Percentiles rank a stretch among this genome's conserved stretches.
Evolutionary conservation across 139 green algal genomes (phyloP).

Genomic region (Diplosphaera chodatii): DNA sequence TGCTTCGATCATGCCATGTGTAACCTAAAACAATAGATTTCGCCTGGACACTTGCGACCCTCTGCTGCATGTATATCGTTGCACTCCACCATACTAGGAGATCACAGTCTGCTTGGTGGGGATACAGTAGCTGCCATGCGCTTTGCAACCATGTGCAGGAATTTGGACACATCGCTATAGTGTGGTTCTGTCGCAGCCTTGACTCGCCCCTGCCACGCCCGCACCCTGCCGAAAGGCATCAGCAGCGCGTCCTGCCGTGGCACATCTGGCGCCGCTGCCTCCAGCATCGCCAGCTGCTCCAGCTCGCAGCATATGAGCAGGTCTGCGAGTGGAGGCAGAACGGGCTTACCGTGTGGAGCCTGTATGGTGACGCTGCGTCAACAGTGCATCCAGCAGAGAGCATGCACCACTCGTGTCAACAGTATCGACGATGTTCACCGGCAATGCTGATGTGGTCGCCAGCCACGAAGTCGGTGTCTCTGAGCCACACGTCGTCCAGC

Average conservation of each 20-base stretch:
- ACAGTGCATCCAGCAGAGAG: too few species aligned
- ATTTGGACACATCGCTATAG: background rate
- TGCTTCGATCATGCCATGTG: too few species aligned
- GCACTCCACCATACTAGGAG: too few species aligned
- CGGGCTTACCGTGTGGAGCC: too few species aligned
- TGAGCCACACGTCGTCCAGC: background rate
- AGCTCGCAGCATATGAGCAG: background rate
- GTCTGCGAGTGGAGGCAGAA: too few species aligned
- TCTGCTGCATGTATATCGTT: too few species aligned
- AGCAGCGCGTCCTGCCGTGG: background rate
- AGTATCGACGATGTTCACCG: background rate
- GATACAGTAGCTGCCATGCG: too few species aligned
- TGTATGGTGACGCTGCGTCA: too few species aligned
- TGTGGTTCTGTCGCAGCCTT: background rate
- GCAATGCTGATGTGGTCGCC: background rate
- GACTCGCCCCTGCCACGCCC: background rate
- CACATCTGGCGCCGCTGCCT: background rate
- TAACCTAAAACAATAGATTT: too few species aligned
- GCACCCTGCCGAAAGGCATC: background rate
- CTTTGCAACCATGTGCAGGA: background rate
- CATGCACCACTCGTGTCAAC: too few species aligned
- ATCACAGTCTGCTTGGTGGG: too few species aligned
- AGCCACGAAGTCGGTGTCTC: background rate
- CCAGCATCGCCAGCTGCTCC: background rate
- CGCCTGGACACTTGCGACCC: too few species aligned